phyloP scores from a whole-genome alignment of 2,329 filamentous ascomycete species.

The Colletotrichum lupini region DNA sequence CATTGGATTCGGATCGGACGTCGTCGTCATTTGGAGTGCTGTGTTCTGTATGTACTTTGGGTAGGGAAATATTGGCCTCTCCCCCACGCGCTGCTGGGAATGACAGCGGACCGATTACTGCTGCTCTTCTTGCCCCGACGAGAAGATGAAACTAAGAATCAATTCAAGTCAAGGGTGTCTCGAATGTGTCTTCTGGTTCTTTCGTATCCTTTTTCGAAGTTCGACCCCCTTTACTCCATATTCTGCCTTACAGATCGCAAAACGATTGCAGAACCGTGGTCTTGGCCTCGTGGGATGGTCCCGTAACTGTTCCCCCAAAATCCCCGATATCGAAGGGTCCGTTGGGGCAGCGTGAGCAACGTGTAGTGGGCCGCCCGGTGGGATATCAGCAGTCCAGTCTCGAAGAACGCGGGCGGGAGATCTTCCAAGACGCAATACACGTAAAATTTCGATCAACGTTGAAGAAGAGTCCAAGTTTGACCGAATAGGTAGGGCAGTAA shows the following conservation, averaged over 20 bases:
- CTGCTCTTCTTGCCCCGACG: neutral
- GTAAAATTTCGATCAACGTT: neutral
- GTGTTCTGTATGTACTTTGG: neutral
- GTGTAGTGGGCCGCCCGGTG: neutral
- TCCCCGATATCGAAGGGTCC: neutral
- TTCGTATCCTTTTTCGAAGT: neutral
- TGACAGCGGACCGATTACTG: neutral
- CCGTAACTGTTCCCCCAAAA: neutral
- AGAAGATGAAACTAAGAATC: neutral
- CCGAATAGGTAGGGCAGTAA: neutral
- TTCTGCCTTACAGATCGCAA: neutral
- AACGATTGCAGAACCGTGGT: neutral
- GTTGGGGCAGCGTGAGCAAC: neutral
- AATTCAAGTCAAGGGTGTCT: neutral
- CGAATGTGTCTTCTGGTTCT: neutral
- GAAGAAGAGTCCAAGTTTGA: neutral
- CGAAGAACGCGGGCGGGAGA: neutral
- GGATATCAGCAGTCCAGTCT: neutral
- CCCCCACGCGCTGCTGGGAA: neutral
- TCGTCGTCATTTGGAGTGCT: conserved; percentile 14
- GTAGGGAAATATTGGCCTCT: neutral
- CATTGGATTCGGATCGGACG: conserved; percentile 19
- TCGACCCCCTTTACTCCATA: neutral
- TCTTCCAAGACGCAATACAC: neutral
- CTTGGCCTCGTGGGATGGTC: neutral